These are phyloP conservation scores for Pyrrhoderma lamaoense DNA, from an alignment of 1,284 basidiomycete species.

Conservation along the genomic window DNA sequence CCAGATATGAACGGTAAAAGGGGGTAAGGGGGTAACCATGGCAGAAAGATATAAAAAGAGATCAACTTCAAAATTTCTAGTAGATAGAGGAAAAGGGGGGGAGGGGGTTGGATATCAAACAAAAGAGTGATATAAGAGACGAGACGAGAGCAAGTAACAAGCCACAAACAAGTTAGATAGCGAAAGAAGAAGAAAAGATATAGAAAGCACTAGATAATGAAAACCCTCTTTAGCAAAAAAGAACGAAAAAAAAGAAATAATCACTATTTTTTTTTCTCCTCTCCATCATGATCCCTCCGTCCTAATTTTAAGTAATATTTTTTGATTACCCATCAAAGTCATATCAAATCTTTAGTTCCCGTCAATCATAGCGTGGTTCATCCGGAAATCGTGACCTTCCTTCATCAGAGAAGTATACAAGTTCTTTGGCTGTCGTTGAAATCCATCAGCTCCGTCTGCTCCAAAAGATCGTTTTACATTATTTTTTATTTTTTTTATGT, in stretches of 20 bases:
- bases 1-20: not conserved
- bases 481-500: not conserved
- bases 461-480: not conserved
- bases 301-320: too few species aligned
- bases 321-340: too few species aligned
- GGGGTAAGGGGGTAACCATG: not conserved
- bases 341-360: too few species aligned
- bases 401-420: too few species aligned
- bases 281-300: too few species aligned
- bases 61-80: not conserved
- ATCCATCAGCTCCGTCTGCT: not conserved
- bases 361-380: too few species aligned
- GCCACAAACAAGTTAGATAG: not conserved
- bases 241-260: not conserved
- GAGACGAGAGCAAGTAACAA: not conserved
- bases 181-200: not conserved
- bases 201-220: not conserved
- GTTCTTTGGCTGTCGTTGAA: too few species aligned
- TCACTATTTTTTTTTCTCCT: too few species aligned
- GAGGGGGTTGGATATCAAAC: not conserved
- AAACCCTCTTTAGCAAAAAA: not conserved
- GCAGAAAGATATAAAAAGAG: not conserved
- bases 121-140: too few species aligned
- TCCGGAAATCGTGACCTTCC: too few species aligned
- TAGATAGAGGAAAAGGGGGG: not conserved